Conservation (phyloP, 176 grass and related monocot species). For the Juncus effusus region DNA sequence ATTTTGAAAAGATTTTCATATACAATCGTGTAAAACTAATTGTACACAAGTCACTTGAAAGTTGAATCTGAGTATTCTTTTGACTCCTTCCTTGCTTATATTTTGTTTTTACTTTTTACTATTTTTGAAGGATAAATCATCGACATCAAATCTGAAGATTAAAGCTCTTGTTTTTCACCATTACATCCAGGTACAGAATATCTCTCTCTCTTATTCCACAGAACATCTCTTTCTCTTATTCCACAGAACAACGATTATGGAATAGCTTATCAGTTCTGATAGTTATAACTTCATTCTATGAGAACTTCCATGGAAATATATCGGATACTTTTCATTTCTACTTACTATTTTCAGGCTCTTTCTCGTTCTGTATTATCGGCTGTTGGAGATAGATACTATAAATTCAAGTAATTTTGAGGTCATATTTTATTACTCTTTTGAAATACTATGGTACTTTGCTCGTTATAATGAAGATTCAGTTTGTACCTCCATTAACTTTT, state of each 20-base stretch:
- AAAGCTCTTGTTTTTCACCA: constrained; percentile 94
- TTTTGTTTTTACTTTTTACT: constrained; percentile 15
- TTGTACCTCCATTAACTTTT: not conserved
- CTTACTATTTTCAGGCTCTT: constrained; percentile 57
- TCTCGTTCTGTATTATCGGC: constrained; percentile 81
- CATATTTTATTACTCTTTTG: constrained; percentile 18
- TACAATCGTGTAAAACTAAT: not conserved
- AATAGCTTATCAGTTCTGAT: not conserved
- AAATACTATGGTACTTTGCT: not conserved
- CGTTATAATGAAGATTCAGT: constrained; percentile 14
- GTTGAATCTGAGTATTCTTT: no score
- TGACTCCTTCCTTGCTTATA: no score
- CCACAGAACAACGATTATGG: no score
- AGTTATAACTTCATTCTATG: constrained; percentile 2
- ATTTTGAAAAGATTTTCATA: not conserved
- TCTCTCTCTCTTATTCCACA: no score
- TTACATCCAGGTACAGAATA: constrained; percentile 67
- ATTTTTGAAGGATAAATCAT: constrained; percentile 79
- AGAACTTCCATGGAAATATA: not conserved
- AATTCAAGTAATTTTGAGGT: constrained; percentile 91
- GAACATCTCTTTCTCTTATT: not conserved
- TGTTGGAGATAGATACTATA: constrained; percentile 98
- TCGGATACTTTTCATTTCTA: constrained; percentile 4
- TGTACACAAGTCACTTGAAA: no score
- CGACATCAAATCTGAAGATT: constrained; percentile 97